Base-by-base conservation (phyloP, 176 grass and related monocot species). In the Eremochloa ophiuroides region DNA sequence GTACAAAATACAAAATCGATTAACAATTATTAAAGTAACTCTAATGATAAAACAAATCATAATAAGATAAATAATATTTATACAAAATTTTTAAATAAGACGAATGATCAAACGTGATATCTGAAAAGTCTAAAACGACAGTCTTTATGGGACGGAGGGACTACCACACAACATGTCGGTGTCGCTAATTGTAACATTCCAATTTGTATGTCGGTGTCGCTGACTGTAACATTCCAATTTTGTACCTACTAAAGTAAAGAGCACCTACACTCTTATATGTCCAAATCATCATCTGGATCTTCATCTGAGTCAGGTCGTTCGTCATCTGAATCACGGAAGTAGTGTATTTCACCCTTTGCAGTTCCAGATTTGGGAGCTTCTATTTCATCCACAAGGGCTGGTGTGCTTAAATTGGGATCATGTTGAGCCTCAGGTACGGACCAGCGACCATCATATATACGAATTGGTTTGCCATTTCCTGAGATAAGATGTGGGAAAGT, bases 241-340 rank as follows among this genome's bases (percentile, higher is more conserved):
- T n/a, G n/a, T n/a, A n/a, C 6, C 25, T 8, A 69, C 16, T 17
- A 68, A 50, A 18, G n/a, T 84, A 75, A 75, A 61, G 53, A 62
- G 10, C 81, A 20, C 62, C 23, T 28, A 61, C 25, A 27, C 25
- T 26, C 33, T 88, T 78, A 97, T 83, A 98, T 93, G 84, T 98
- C 90, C 88, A 98, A 93, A 87, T 98, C 95, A 39, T 95, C 92
- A 79, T 95, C 95, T 48, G 92, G 92, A 58, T 98, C 95, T 89
- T 98, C 95, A 86, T 98, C 95, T 5, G 95, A 98, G 80, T 98
- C 92, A 18, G 92, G 86, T 79, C 62, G 90, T 78, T 98, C 95
- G 29, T 98, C 95, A 80, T 98, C 95, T 37, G 90, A 98, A 88
- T 98, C 95, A 72, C 90, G 92, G 62, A 98, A 26, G 60, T 95